These are phyloP conservation scores for Mycena venus DNA, from an alignment of 768 basidiomycete genomes.

Conservation along the genomic window DNA sequence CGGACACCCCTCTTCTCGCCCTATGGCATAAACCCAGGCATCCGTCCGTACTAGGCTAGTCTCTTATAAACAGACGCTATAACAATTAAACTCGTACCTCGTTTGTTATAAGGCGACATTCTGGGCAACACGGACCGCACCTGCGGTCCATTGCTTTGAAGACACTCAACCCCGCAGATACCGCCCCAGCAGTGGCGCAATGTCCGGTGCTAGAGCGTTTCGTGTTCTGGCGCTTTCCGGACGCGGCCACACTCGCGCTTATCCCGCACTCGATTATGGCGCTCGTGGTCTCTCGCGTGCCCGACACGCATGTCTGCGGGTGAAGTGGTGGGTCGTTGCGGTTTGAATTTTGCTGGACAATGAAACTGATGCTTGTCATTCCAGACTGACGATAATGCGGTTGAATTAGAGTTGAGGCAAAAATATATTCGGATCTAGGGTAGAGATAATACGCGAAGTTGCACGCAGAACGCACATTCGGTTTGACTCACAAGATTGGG, in stretches of 20 bases:
- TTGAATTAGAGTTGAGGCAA: slow-evolving; percentile 18
- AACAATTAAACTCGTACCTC: too few relatives aligned
- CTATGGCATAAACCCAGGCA: slow-evolving; percentile 17
- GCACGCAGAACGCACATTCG: too few relatives aligned
- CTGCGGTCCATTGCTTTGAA: slow-evolving; percentile 22
- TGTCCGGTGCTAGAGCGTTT: slow-evolving; percentile 27
- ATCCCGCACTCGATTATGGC: slow-evolving; percentile 21
- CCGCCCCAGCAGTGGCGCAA: not conserved
- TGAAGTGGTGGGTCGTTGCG: not conserved
- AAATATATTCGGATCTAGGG: slow-evolving; percentile 28
- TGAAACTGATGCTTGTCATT: not conserved
- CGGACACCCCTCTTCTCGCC: not conserved
- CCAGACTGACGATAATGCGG: slow-evolving; percentile 15
- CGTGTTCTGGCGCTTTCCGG: slow-evolving; percentile 21
- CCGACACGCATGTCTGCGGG: not conserved
- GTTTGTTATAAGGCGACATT: too few relatives aligned
- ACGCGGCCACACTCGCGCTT: not conserved
- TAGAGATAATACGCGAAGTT: too few relatives aligned
- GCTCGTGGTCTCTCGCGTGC: slow-evolving; percentile 1
- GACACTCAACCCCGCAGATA: not conserved
- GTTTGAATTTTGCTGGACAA: not conserved
- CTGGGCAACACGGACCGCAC: slow-evolving; percentile 8
- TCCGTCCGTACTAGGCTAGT: not conserved
- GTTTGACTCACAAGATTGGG: too few relatives aligned
- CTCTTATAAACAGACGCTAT: too few relatives aligned